phyloP scores from a whole-genome alignment of 169 alveolate species.

The Sarcocystis neurona region DNA sequence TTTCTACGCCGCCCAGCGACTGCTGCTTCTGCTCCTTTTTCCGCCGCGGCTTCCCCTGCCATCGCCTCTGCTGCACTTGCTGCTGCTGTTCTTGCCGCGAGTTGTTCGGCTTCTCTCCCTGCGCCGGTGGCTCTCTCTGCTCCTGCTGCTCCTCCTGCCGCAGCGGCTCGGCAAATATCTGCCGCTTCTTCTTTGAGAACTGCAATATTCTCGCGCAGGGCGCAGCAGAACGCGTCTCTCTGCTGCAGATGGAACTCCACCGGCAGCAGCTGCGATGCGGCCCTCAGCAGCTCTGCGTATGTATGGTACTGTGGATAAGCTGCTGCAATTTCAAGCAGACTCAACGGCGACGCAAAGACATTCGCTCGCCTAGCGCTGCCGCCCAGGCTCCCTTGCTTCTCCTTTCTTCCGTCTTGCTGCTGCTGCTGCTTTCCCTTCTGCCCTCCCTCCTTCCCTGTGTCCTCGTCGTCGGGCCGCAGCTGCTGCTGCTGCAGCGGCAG shows the following conservation, averaged over 20 bases:
- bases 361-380: background rate
- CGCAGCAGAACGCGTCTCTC: slow-evolving; percentile 13
- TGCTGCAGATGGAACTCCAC: slow-evolving; percentile 11
- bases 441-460: too few relatives aligned
- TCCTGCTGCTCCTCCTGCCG: too few relatives aligned
- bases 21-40: background rate
- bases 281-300: background rate
- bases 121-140: too few relatives aligned
- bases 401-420: background rate
- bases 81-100: background rate
- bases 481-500: too few relatives aligned
- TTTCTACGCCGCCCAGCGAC: too few relatives aligned
- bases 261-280: slow-evolving; percentile 20
- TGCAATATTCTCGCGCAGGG: too few relatives aligned
- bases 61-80: background rate
- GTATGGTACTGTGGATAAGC: background rate
- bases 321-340: background rate
- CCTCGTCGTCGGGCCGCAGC: too few relatives aligned
- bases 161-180: too few relatives aligned
- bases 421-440: too few relatives aligned
- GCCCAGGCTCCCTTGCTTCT: background rate
- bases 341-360: background rate
- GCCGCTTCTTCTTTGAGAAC: too few relatives aligned
- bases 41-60: background rate
- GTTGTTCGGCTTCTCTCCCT: too few relatives aligned